These are phyloP conservation scores for Trichoderma erinaceum DNA, from an alignment of 495 filamentous ascomycete genomes.

Conservation along the genomic window DNA sequence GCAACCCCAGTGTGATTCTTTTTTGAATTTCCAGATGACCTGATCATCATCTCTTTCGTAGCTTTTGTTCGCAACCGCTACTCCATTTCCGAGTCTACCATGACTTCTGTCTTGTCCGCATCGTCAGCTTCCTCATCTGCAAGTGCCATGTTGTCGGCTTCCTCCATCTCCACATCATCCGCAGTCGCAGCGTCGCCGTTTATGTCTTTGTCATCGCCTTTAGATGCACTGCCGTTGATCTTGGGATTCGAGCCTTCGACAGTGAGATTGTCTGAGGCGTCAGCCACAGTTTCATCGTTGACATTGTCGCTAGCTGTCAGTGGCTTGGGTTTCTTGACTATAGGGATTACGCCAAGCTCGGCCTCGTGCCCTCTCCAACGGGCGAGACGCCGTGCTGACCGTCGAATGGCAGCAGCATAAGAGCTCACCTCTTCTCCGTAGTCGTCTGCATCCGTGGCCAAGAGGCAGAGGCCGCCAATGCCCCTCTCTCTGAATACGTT, in stretches of 20 bases:
- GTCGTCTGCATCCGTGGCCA: constrained; percentile 60
- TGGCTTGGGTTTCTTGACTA: constrained; percentile 33
- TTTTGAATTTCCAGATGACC: background rate
- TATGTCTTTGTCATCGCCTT: constrained; percentile 18
- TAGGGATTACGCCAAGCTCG: constrained; percentile 39
- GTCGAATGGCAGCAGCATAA: constrained; percentile 66
- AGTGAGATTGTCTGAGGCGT: background rate
- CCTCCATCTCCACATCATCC: constrained; percentile 14
- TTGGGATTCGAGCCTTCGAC: background rate
- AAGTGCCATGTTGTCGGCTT: constrained; percentile 6
- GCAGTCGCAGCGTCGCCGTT: background rate
- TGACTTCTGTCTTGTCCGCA: constrained; percentile 12
- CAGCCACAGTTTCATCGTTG: constrained; percentile 15
- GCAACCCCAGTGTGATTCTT: background rate
- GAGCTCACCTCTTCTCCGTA: constrained; percentile 71
- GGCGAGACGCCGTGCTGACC: constrained; percentile 61
- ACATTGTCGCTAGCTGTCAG: constrained; percentile 17
- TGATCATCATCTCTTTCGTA: background rate
- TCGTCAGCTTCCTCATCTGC: constrained; percentile 13
- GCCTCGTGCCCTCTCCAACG: constrained; percentile 61
- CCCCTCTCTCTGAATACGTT: constrained; percentile 48
- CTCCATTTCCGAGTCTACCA: constrained; percentile 7
- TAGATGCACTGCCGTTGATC: constrained; percentile 27
- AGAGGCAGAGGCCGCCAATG: constrained; percentile 62
- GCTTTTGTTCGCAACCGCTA: background rate